Evolutionary conservation across 192 early-diverging fungal genomes (phyloP), one percentile per base, ranked within the genome.

Genomic region (Backusella mclennaniae): DNA sequence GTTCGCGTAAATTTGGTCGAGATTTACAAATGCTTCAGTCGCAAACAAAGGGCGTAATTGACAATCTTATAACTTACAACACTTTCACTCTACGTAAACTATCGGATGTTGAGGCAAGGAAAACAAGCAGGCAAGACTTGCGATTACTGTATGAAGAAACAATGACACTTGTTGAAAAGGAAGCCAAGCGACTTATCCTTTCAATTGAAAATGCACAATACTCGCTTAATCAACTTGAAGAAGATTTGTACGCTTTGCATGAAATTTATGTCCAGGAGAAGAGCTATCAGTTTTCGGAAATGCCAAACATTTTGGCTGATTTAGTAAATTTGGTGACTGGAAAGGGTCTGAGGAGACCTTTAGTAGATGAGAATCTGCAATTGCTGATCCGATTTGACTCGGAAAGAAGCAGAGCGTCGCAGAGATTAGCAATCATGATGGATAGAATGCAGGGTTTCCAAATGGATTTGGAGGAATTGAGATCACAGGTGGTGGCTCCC

Each of bases 31-130:
- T 78, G 6, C 44, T 89, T 52, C 84, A 89, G 46, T 77, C 86
- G 12, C 78, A 84, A 26, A 84, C 86, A 6, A 85, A 84, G 46
- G 84, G 82, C 9, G 84, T 84, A 1, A 72, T 89, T 35, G 88
- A 89, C 75, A 86, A 86, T n/a, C 29, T 89, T 9, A 85, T 85
- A 31, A 85, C 87, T 11, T 80, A 86, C 76, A 87, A 89, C 36
- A 77, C 80, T 21, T 86, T 83, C 67, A 80, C 79, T 5, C 72
- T 85, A 23, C 71, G 77, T 52, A 69, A 75, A 49, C 49, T 85
- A 26, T 66, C 76, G 79, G 74, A 75, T 75, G 78, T 83, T 19
- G 41, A 72, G 72, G 44, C 76, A 59, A 69, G 35, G 63, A 82
- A 81, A 79, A 41, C 76, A 35, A 66, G 77, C 77, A 35, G 80